Percentiles rank a stretch among this genome's conserved stretches.
phyloP scores from a whole-genome alignment of 768 basidiomycete species.

The Cystofilobasidium ferigula region DNA sequence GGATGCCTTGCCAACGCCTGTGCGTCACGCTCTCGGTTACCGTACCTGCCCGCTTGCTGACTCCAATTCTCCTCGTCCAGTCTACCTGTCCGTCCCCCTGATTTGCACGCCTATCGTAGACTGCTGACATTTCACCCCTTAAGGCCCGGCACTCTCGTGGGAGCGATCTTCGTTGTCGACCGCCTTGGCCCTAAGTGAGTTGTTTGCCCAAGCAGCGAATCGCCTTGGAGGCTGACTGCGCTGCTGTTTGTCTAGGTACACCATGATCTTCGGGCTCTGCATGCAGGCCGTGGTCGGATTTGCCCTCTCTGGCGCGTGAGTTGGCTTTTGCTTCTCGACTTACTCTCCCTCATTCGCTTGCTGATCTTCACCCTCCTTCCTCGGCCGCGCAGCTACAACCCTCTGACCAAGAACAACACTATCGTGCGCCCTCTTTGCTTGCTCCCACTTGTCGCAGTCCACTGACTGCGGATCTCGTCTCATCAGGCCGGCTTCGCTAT shows the following conservation, averaged over 20 bases:
- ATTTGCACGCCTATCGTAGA: too few relatives aligned
- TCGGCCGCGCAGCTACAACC: slow-evolving; percentile 34
- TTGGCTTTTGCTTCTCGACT: too few relatives aligned
- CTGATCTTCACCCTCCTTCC: too few relatives aligned
- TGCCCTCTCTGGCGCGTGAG: slow-evolving; percentile 69
- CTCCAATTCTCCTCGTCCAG: background rate
- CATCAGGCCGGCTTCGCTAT: slow-evolving; percentile 55
- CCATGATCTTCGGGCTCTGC: slow-evolving; percentile 48
- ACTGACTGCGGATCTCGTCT: too few relatives aligned
- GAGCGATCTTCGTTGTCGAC: slow-evolving; percentile 61
- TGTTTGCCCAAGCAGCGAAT: background rate
- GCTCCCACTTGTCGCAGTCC: too few relatives aligned
- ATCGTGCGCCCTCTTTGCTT: too few relatives aligned
- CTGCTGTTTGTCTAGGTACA: slow-evolving; percentile 42
- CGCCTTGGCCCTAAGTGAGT: slow-evolving; percentile 49
- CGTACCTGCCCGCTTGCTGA: background rate
- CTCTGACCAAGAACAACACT: slow-evolving; percentile 44
- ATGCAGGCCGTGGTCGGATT: slow-evolving; percentile 47
- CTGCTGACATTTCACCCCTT: background rate
- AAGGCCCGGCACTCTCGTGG: slow-evolving; percentile 52
- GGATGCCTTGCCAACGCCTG: slow-evolving; percentile 43
- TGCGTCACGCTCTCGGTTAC: background rate
- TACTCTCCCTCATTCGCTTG: too few relatives aligned
- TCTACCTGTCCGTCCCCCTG: background rate
- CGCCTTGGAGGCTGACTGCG: background rate